Base-by-base conservation (phyloP, 345 rosid species). In the Aurinia saxatilis region DNA sequence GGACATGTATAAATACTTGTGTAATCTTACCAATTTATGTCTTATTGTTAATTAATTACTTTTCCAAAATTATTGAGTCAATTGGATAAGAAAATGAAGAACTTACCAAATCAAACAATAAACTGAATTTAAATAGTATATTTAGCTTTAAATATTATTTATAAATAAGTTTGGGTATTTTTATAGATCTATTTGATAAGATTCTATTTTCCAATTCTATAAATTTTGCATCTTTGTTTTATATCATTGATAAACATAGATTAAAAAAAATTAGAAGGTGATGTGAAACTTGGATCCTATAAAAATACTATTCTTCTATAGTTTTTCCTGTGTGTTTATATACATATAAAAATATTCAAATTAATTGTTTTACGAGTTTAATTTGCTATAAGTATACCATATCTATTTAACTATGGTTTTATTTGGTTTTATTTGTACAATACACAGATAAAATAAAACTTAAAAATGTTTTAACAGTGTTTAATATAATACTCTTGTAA, bases 1-100 rank as follows among this genome's bases (percentile, higher is more conserved):
- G 21, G 25, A 55, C 31, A 65, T 45, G 39, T 66, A 18, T 35
- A 65, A 35, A 55, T 65, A 45, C 15, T 46, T 44, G 27, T 53
- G 34, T 35, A 44, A 23, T 13, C 44, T 42, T 33, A 23, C 3
- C 34, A 39, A 21, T 52, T 41, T 12, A 29, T 63, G 15, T 49
- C 37, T 41, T 17, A 6, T n/a, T n/a, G n/a, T n/a, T n/a, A 1
- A 25, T 15, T 42, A 10, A 44, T 11, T 42, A 44, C 2, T 4
- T 1, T 44, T 14, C 54, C 37, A 65, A 19, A 33, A 44, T 21
- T 54, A 34, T 2, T 65, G 44, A 36, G 69, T 14, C 61, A 53
- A 33, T 8, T 34, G 25, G 13, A 18, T 54, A 8, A 29, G 21
- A 34, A 55, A 45, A 19, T 52, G 35, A 64, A 52, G 21, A 41